Percentiles rank a stretch among this genome's conserved stretches.
Conservation (phyloP, 805 yeast species). For the Suhomyces pyralidae region DNA sequence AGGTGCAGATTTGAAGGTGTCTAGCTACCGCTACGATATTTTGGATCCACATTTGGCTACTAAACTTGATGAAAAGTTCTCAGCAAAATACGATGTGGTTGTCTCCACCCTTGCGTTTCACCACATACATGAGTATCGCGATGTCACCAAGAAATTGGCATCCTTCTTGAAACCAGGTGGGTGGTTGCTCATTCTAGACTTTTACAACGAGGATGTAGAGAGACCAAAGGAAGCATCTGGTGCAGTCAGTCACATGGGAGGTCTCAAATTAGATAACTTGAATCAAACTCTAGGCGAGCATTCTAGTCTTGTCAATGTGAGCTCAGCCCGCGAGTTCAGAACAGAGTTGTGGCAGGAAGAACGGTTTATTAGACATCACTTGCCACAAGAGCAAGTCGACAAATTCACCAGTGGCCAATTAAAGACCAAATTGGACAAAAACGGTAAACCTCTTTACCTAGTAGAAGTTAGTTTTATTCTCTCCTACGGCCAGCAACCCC, state of each 20-base stretch:
- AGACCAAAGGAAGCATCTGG: background rate
- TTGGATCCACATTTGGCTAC: constrained; percentile 14
- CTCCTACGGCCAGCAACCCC: constrained; percentile 23
- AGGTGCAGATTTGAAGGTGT: background rate
- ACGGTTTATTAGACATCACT: constrained; percentile 26
- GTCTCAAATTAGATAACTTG: constrained; percentile 23
- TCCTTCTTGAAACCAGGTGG: constrained; percentile 35
- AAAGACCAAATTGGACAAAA: constrained; percentile 6
- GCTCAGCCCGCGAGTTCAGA: constrained; percentile 18
- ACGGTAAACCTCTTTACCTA: constrained; percentile 10
- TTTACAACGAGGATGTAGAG: constrained; percentile 31
- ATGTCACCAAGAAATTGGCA: constrained; percentile 28
- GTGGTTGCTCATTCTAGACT: constrained; percentile 34
- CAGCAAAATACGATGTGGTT: constrained; percentile 28
- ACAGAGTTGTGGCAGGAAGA: constrained; percentile 21
- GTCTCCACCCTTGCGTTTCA: constrained; percentile 39
- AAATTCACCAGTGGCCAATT: constrained; percentile 15
- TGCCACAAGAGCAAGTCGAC: constrained; percentile 11
- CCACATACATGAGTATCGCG: constrained; percentile 32
- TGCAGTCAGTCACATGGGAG: constrained; percentile 29
- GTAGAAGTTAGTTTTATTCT: constrained; percentile 21
- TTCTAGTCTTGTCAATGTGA: constrained; percentile 21
- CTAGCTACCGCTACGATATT: constrained; percentile 22
- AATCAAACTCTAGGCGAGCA: constrained; percentile 17
- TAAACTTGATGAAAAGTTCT: constrained; percentile 14